Evolutionary conservation across 2,329 filamentous ascomycete species (phyloP), one percentile per base, ranked within the genome.

Genomic region (Colletotrichum falcatum): DNA sequence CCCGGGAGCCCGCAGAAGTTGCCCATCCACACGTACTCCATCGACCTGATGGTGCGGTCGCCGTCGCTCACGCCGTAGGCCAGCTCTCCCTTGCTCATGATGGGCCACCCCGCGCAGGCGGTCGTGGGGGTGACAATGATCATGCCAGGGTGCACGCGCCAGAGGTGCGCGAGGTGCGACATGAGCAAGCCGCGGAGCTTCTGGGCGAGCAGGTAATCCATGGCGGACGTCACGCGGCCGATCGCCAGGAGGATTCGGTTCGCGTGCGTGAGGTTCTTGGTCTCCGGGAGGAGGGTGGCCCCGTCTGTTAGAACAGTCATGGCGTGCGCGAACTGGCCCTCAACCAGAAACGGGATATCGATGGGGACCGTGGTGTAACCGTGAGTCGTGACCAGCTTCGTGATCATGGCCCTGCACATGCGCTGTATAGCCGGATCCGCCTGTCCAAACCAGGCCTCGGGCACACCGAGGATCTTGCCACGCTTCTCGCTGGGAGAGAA

Each of bases 41-140:
- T 87, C 56, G 80, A 82, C 63, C 80, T 74, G 33, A 86, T 76
- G 0, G 85, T 87, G 23, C 77, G 77, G 70, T 85, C 83, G 5
- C 84, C 84, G 60, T 87, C 84, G 39, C 80, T 85, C 0, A 86
- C 67, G 1, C 84, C 85, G 49, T 81, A 78, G 1, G 66, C 72
- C 4, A 84, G 72, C 74, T 86, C 84, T 1, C 73, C 75, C 5
- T 74, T 54, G 55, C 67, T 70, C 49, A 78, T 77, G 51, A 87
- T 83, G 2, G 80, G 83, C 77, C 83, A 83, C 6, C 85, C 85
- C 0, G 83, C 81, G 58, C 83, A 85, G 20, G 78, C 78, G 0
- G 89, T 91, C 0, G 91, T 93, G 0, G 93, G 92, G 0, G 91
- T 91, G 5, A 94, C 81, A 62, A 95, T 90, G 26, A 94, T 78